Evolutionary conservation across 805 yeast genomes (phyloP).

Genomic region (Dipodascopsis tothii): DNA sequence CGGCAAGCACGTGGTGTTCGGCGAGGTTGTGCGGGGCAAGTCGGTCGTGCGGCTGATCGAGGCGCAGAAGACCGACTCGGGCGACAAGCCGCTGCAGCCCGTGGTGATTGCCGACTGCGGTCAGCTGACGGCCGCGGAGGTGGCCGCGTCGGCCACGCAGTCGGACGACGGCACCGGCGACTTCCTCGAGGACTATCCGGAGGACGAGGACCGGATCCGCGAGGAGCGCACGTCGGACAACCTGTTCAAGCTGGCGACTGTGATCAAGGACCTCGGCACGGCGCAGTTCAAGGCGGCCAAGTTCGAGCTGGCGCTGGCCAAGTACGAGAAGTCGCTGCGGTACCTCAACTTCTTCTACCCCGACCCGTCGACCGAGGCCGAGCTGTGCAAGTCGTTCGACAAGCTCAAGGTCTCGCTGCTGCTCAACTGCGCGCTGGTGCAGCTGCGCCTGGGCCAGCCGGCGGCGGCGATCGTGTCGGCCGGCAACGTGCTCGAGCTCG

Average conservation of each 20-base stretch:
- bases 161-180: constrained; percentile 77
- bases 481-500: constrained; percentile 57
- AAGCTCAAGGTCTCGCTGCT: constrained; percentile 52
- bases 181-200: constrained; percentile 62
- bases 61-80: constrained; percentile 51
- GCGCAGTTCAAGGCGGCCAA: constrained; percentile 61
- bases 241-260: constrained; percentile 57
- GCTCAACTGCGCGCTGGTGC: constrained; percentile 68
- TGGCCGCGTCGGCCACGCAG: constrained; percentile 22
- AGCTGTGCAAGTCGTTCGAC: constrained; percentile 12
- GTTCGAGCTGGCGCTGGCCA: constrained; percentile 47
- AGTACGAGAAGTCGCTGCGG: constrained; percentile 65
- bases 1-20: constrained; percentile 94
- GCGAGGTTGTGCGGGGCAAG: constrained; percentile 53
- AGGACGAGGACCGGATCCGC: constrained; percentile 57
- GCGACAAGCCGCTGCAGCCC: constrained; percentile 64
- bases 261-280: constrained; percentile 75
- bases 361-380: constrained; percentile 39
- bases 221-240: constrained; percentile 45
- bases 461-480: constrained; percentile 53
- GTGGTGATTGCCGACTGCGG: constrained; percentile 76
- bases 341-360: constrained; percentile 70
- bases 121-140: constrained; percentile 53
- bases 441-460: constrained; percentile 55
- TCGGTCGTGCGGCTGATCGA: constrained; percentile 55